These are phyloP conservation scores for Didymella glomerata DNA, from an alignment of 2,329 filamentous ascomycete genomes.

Conservation along the genomic window DNA sequence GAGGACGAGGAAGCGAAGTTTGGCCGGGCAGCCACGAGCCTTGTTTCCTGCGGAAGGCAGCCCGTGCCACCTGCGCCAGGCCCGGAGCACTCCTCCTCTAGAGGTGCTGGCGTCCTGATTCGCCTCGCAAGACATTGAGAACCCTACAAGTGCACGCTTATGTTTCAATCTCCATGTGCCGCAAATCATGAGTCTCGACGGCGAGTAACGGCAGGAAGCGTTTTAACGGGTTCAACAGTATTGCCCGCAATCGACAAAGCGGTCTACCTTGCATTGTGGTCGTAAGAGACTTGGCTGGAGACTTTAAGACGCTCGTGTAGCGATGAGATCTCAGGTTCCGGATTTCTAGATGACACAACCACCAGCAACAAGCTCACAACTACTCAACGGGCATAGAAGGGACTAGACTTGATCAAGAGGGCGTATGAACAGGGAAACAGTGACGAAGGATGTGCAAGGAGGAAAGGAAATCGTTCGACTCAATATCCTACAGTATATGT, in stretches of 20 bases:
- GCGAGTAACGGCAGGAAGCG: constrained; percentile 3
- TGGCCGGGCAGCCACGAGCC: constrained; percentile 5
- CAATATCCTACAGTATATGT: constrained; percentile 40
- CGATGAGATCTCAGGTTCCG: too few relatives aligned
- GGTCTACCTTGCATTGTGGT: too few relatives aligned
- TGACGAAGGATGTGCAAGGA: neutral
- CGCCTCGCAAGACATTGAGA: neutral
- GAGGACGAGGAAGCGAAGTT: neutral
- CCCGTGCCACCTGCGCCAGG: neutral
- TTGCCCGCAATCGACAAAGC: neutral
- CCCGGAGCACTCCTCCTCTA: neutral
- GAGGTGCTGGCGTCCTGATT: neutral
- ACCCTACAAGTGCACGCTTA: neutral
- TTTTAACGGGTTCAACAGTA: neutral
- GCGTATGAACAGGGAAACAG: neutral
- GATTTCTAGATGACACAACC: too few relatives aligned
- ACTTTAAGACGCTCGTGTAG: too few relatives aligned
- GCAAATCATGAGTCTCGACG: neutral
- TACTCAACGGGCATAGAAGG: neutral
- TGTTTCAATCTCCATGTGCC: neutral
- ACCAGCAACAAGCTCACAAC: too few relatives aligned
- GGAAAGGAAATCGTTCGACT: constrained; percentile 11
- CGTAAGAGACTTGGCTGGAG: too few relatives aligned
- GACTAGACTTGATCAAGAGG: neutral
- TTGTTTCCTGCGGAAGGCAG: constrained; percentile 13